Conservation (phyloP, 2,329 filamentous ascomycete genomes). For the Pseudocercospora vitis region DNA sequence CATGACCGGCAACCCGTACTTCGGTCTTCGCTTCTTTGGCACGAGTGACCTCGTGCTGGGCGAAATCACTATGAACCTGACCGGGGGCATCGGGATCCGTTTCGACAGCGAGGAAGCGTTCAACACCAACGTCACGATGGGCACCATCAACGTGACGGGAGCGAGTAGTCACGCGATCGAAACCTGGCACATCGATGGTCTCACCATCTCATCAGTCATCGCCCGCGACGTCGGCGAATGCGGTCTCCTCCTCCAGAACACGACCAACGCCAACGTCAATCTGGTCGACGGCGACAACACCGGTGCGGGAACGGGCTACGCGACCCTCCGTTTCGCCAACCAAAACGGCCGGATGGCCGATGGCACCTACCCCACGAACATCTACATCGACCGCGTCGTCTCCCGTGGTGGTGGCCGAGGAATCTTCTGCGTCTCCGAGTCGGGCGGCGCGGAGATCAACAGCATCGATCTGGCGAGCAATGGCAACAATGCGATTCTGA, state of each 20-base stretch:
- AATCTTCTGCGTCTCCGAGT: conserved; percentile 59
- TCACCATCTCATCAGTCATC: conserved; percentile 54
- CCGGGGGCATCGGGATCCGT: conserved; percentile 56
- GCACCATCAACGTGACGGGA: conserved; percentile 52
- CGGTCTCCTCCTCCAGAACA: conserved; percentile 58
- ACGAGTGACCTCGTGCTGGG: conserved; percentile 52
- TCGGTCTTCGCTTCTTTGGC: conserved; percentile 58
- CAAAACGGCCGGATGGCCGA: conserved; percentile 53
- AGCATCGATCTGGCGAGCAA: conserved; percentile 54
- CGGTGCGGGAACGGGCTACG: conserved; percentile 55
- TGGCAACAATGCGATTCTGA: conserved; percentile 56
- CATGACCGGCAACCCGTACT: conserved; percentile 60
- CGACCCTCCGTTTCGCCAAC: conserved; percentile 59
- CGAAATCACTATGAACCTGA: conserved; percentile 56
- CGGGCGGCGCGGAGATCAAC: conserved; percentile 54
- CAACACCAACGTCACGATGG: conserved; percentile 57
- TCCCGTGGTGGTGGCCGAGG: conserved; percentile 59
- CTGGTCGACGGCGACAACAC: conserved; percentile 60
- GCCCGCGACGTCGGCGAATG: conserved; percentile 57
- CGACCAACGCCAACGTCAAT: conserved; percentile 50
- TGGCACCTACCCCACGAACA: conserved; percentile 54
- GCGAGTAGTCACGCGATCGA: conserved; percentile 59
- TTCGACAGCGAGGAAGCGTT: conserved; percentile 57
- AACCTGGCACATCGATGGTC: conserved; percentile 60
- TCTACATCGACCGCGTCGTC: conserved; percentile 55